Evolutionary conservation across 106 monocot genomes (phyloP), one percentile per base, ranked within the genome.

Genomic region (Platanthera zijinensis): DNA sequence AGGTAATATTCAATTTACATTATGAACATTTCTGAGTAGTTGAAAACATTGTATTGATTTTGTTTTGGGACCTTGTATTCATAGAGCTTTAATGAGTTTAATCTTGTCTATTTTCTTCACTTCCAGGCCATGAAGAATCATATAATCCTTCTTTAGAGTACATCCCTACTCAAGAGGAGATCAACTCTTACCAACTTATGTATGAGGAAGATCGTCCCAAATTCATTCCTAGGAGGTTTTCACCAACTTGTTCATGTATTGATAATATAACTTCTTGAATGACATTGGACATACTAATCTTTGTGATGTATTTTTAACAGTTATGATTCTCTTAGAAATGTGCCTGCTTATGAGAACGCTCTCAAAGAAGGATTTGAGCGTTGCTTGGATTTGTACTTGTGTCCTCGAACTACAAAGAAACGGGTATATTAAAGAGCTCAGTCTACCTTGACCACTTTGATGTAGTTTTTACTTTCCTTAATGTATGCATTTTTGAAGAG

Each of bases 181-280:
- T 94, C 22, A 88, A 94, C 82, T 84, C 99, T 11, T 99, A 99
- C 72, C 88, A 94, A 78, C 79, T 99, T 51, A 92, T 94, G 91
- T 88, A 80, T 80, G 94, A 99, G 81, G 99, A 99, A 81, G 99
- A 99, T 72, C 89, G 99, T 30, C 99, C 94, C 57, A 94, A 99
- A 59, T 99, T 92, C 81, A 99, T 99, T 78, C 99, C 99, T 45
- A 94, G 76, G 81, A 88, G 89, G 99, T 92, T 72, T 63, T 75
- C 12, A 7, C 18, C 18, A n/a, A 21, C n/a, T 48, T 74, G 61
- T 79, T 21, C 72, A 4, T 6, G 22, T n/a, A 51, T 39, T 10
- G 51, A 17, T 22, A 72, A 48, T 61, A 6, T 17, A 15, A 61
- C n/a, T 71, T 51, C 18, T 71, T 75, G 10, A 72, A 5, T 61